These are phyloP conservation scores for Cytospora schulzeri DNA, from an alignment of 2,329 filamentous ascomycete species.

Conservation along the genomic window DNA sequence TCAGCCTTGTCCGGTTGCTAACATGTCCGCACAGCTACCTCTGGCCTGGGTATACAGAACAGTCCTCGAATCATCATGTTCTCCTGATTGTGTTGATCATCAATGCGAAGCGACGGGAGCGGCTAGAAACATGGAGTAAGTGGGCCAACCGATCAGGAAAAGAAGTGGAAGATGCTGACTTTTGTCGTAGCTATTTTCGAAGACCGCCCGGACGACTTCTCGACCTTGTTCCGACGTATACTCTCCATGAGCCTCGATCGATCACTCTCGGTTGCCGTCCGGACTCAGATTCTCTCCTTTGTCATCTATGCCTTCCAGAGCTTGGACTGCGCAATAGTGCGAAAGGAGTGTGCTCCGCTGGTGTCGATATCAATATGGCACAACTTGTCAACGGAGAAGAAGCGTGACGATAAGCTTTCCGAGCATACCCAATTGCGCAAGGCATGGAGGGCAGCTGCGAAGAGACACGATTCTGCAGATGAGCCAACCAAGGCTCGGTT, in stretches of 20 bases:
- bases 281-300: constrained; percentile 85
- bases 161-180: constrained; percentile 11
- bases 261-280: constrained; percentile 65
- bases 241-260: constrained; percentile 81
- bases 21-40: constrained; percentile 65
- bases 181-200: constrained; percentile 69
- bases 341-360: constrained; percentile 93
- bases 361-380: constrained; percentile 97
- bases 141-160: constrained; percentile 11
- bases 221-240: constrained; percentile 83
- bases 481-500: constrained; percentile 75
- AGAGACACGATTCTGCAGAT: constrained; percentile 86
- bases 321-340: constrained; percentile 81
- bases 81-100: constrained; percentile 82
- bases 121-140: constrained; percentile 83
- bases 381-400: constrained; percentile 77
- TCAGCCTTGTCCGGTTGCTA: constrained; percentile 28
- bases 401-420: constrained; percentile 72
- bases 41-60: constrained; percentile 89
- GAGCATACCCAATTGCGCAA: constrained; percentile 77
- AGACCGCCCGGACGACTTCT: constrained; percentile 79
- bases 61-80: constrained; percentile 89
- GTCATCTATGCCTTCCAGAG: constrained; percentile 92
- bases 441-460: constrained; percentile 84
- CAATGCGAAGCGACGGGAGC: constrained; percentile 86